Conservation (phyloP, 2,329 filamentous ascomycete genomes). For the Amesomyces nigricolor region DNA sequence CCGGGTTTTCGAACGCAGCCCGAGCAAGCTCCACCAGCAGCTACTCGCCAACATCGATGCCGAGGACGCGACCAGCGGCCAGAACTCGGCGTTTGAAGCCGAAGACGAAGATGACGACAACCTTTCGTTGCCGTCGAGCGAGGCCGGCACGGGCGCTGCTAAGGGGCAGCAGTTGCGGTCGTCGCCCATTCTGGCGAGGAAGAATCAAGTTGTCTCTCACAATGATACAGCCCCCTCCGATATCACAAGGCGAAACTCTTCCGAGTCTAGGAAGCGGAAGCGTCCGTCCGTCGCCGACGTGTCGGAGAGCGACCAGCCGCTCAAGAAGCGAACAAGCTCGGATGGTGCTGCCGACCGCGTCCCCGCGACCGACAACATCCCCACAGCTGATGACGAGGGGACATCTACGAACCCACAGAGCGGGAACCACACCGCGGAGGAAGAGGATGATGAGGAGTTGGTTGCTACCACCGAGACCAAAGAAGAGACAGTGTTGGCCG, state of each 20-base stretch:
- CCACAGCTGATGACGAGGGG: conserved; percentile 35
- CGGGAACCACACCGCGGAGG: conserved; percentile 39
- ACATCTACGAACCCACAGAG: conserved; percentile 35
- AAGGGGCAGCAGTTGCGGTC: conserved; percentile 28
- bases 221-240: conserved; percentile 30
- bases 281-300: conserved; percentile 42
- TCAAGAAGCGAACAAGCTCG: conserved; percentile 51
- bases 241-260: conserved; percentile 28
- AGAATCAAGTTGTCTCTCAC: conserved; percentile 26
- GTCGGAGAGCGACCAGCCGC: conserved; percentile 43
- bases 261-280: conserved; percentile 46
- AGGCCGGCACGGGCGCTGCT: conserved; percentile 27
- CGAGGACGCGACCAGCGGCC: conserved; percentile 32
- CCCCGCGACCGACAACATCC: conserved; percentile 29
- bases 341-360: conserved; percentile 37
- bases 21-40: conserved; percentile 67
- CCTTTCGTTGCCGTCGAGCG: conserved; percentile 36
- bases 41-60: conserved; percentile 31
- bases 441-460: conserved; percentile 43
- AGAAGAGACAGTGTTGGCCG: conserved; percentile 32
- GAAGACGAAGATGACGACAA: conserved; percentile 34
- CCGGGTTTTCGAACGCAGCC: conserved; percentile 56
- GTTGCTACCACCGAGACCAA: conserved; percentile 38
- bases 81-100: conserved; percentile 36
- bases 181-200: conserved; percentile 23